phyloP scores from a whole-genome alignment of 352 stramenopile genomes.

The Globisporangium middletonii region DNA sequence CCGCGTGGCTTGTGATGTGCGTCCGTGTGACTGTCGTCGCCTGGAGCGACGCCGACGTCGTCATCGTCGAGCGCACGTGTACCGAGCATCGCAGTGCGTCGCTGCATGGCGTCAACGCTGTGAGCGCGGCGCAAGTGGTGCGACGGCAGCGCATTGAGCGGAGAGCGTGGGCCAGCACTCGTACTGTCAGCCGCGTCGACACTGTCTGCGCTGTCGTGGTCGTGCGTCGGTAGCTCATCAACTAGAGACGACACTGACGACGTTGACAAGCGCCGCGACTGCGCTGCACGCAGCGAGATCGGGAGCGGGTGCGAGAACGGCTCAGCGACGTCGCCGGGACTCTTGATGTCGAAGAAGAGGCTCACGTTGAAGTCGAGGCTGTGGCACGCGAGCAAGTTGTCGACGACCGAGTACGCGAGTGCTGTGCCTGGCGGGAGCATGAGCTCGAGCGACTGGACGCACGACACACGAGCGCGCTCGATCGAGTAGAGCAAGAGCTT shows the following conservation, averaged over 20 bases:
- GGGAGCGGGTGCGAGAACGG: slow-evolving; percentile 71
- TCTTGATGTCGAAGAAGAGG: slow-evolving; percentile 77
- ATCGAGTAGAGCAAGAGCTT: slow-evolving; percentile 76
- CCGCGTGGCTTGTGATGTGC: slow-evolving; percentile 7
- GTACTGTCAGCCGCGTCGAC: not conserved
- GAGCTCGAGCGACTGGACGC: slow-evolving; percentile 68
- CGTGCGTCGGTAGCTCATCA: slow-evolving; percentile 2
- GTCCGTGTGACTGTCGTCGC: not conserved
- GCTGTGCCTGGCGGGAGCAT: slow-evolving; percentile 52
- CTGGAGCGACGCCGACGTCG: not conserved
- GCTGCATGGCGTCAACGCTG: slow-evolving; percentile 22
- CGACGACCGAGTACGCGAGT: slow-evolving; percentile 70
- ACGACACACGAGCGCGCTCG: slow-evolving; percentile 52
- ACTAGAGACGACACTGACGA: slow-evolving; percentile 4
- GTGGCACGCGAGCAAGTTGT: slow-evolving; percentile 81
- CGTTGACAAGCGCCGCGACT: not conserved
- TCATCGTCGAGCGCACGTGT: not conserved
- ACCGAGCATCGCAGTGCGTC: not conserved
- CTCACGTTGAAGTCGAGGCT: slow-evolving; percentile 76
- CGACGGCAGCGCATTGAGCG: not conserved
- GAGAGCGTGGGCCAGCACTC: not conserved
- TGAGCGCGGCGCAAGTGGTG: slow-evolving; percentile 13
- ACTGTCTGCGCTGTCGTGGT: not conserved
- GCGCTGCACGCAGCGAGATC: slow-evolving; percentile 38
- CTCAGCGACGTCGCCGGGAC: slow-evolving; percentile 42